Evolutionary conservation across 805 yeast species (phyloP).

Genomic region (Saccharomycopsis capsularis): DNA sequence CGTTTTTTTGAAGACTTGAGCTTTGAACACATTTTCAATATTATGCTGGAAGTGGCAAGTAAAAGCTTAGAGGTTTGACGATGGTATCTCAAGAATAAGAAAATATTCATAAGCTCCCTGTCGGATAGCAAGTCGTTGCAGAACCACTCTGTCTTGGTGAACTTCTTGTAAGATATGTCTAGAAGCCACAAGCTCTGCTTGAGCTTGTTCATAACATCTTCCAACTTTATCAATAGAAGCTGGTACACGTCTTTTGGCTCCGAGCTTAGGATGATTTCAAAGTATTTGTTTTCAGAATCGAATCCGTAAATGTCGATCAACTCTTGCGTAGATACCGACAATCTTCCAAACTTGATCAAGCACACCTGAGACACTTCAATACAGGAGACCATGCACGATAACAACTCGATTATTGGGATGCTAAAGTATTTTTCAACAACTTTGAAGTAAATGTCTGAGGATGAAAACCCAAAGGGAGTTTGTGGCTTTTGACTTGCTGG

Average conservation of each 20-base stretch:
- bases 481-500: slow-evolving; percentile 26
- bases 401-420: slow-evolving; percentile 26
- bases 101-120: slow-evolving; percentile 33
- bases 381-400: slow-evolving; percentile 28
- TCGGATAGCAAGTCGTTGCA: slow-evolving; percentile 31
- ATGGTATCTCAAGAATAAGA: slow-evolving; percentile 35
- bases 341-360: slow-evolving; percentile 6
- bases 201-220: slow-evolving; percentile 28
- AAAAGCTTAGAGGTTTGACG: slow-evolving; percentile 36
- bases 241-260: background rate
- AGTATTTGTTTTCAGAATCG: background rate
- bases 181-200: slow-evolving; percentile 29
- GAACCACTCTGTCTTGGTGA: slow-evolving; percentile 32
- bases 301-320: background rate
- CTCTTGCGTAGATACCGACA: background rate
- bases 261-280: background rate
- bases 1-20: background rate
- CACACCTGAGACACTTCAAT: slow-evolving; percentile 17
- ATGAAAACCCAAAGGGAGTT: slow-evolving; percentile 1
- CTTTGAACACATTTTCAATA: slow-evolving; percentile 24
- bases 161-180: slow-evolving; percentile 32
- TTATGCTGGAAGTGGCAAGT: slow-evolving; percentile 25
- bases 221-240: background rate
- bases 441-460: slow-evolving; percentile 26
- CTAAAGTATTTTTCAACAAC: slow-evolving; percentile 31